A percentile compares a stretch with the other conserved stretches of the same genome.
phyloP scores from a whole-genome alignment of 495 filamentous ascomycete species.

The Hypoxylon rickii region DNA sequence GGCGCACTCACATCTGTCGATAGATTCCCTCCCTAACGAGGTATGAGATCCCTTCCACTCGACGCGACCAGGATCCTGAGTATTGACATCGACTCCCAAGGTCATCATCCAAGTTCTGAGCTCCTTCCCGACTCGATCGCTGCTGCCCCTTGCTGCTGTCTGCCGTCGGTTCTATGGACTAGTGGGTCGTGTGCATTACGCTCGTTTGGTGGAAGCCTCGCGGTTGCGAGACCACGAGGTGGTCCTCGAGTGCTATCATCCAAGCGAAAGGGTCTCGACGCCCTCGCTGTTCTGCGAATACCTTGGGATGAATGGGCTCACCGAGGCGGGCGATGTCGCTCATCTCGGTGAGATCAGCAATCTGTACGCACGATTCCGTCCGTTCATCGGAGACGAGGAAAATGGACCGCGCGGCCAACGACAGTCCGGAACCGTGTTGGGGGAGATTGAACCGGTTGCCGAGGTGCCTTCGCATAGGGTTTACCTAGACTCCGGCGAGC shows the following conservation, averaged over 20 bases:
- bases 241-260: constrained; percentile 79
- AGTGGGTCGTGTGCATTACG: constrained; percentile 68
- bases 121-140: constrained; percentile 59
- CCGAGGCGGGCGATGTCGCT: constrained; percentile 47
- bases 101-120: constrained; percentile 69
- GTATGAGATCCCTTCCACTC: constrained; percentile 32
- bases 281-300: constrained; percentile 72
- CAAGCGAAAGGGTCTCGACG: constrained; percentile 67
- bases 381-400: constrained; percentile 55
- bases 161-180: constrained; percentile 70
- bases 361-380: constrained; percentile 63
- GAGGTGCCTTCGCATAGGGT: constrained; percentile 61
- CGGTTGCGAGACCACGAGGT: constrained; percentile 63
- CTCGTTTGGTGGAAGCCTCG: constrained; percentile 63
- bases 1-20: constrained; percentile 32
- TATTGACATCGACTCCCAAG: constrained; percentile 47
- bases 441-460: constrained; percentile 22
- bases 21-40: constrained; percentile 52
- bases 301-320: constrained; percentile 59
- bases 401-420: constrained; percentile 39
- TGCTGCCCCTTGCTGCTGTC: constrained; percentile 65
- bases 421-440: constrained; percentile 22
- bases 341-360: constrained; percentile 39
- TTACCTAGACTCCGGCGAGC: constrained; percentile 66
- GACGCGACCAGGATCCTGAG: background rate